Evolutionary conservation across 1,284 basidiomycete genomes (phyloP).

Genomic region (Laetiporus sulphureus): DNA sequence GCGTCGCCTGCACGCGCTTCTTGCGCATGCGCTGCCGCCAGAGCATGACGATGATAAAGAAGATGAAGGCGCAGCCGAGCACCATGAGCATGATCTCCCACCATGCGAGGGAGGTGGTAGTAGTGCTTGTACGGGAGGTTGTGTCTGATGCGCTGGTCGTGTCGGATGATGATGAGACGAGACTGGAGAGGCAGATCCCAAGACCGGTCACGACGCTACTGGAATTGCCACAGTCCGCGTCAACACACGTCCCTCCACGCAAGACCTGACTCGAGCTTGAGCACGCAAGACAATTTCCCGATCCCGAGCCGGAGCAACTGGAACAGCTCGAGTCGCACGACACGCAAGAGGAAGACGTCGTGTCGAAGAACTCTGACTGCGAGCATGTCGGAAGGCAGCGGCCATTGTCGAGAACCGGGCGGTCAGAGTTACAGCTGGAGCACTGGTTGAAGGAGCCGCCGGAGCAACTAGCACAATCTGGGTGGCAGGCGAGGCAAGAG

Average conservation of each 20-base stretch:
- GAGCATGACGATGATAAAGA: slow-evolving; percentile 53
- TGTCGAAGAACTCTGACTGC: slow-evolving; percentile 66
- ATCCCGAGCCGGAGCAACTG: slow-evolving; percentile 62
- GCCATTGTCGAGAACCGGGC: slow-evolving; percentile 65
- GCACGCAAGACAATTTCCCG: slow-evolving; percentile 68
- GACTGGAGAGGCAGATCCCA: slow-evolving; percentile 69
- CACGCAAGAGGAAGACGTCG: slow-evolving; percentile 53
- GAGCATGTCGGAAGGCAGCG: slow-evolving; percentile 73
- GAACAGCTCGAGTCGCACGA: slow-evolving; percentile 68
- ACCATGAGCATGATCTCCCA: slow-evolving; percentile 82
- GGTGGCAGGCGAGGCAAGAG: slow-evolving; percentile 66
- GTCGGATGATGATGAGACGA: slow-evolving; percentile 45
- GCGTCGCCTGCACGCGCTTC: slow-evolving; percentile 57
- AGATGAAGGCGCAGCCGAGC: slow-evolving; percentile 72
- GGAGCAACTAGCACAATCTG: slow-evolving; percentile 75
- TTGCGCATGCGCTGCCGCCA: slow-evolving; percentile 67
- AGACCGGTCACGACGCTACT: slow-evolving; percentile 56
- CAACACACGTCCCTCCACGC: slow-evolving; percentile 54
- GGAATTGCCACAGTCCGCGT: slow-evolving; percentile 49
- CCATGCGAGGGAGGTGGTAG: slow-evolving; percentile 45
- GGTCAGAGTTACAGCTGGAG: slow-evolving; percentile 54
- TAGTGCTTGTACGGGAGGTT: slow-evolving; percentile 43
- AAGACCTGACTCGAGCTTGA: slow-evolving; percentile 55
- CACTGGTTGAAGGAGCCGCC: slow-evolving; percentile 72
- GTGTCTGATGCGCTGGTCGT: slow-evolving; percentile 39